Percentiles rank a stretch among this genome's conserved stretches.
phyloP scores from a whole-genome alignment of 441 rosid species.

The Breynia disticha region DNA sequence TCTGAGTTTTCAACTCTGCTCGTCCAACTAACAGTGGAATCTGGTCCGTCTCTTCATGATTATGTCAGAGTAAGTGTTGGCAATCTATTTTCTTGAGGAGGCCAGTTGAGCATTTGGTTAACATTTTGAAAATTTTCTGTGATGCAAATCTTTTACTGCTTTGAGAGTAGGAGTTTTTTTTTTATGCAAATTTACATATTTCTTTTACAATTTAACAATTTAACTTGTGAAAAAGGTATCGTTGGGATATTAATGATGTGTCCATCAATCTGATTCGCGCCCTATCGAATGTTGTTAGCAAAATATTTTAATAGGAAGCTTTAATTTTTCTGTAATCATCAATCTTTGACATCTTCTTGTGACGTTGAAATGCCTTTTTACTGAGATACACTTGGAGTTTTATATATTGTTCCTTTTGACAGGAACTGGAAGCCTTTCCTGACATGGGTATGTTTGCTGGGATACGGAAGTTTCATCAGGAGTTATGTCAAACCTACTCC shows the following conservation, averaged over 20 bases:
- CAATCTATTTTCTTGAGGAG: conserved; percentile 8
- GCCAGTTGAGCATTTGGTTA: no score
- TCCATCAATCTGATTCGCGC: no score
- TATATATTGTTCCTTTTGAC: conserved; percentile 14
- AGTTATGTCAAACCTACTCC: conserved; percentile 53
- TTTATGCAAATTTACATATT: not conserved
- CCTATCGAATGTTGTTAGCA: no score
- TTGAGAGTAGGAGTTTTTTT: not conserved
- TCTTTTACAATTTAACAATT: no score
- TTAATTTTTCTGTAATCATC: no score
- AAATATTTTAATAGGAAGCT: no score
- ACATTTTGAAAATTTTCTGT: no score
- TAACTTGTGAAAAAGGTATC: no score
- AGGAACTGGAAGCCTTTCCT: conserved; percentile 94
- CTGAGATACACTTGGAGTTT: conserved; percentile 9
- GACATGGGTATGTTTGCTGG: conserved; percentile 48
- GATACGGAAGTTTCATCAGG: conserved; percentile 58
- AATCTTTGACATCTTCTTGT: not conserved
- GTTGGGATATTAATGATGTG: no score
- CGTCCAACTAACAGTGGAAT: conserved; percentile 49
- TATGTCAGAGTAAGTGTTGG: conserved; percentile 59
- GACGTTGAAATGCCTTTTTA: conserved; percentile 7
- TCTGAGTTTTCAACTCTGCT: conserved; percentile 60
- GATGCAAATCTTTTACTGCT: no score
- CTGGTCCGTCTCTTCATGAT: conserved; percentile 64